Percentiles rank a stretch among this genome's conserved stretches.
These are phyloP conservation scores for Botrytis aclada DNA, from an alignment of 2,329 filamentous ascomycete genomes.

Conservation along the genomic window DNA sequence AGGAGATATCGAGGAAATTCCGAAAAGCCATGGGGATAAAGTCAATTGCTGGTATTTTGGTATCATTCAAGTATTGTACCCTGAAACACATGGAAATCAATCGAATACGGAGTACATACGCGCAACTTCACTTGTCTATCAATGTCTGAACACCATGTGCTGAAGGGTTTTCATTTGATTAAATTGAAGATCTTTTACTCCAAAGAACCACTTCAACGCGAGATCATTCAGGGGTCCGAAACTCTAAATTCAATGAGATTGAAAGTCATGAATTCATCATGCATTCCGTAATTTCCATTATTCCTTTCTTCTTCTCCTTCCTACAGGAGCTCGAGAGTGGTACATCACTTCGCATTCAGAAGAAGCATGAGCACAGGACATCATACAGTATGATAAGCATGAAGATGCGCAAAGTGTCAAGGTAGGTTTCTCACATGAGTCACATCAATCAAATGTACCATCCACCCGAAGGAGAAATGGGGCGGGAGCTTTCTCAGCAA, in stretches of 20 bases:
- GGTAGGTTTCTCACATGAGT: not conserved
- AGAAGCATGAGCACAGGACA: not conserved
- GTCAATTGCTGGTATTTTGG: not conserved
- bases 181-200: constrained; percentile 9
- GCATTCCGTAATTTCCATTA: not conserved
- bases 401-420: not conserved
- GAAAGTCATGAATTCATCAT: constrained; percentile 8
- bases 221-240: constrained; percentile 10
- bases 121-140: not conserved
- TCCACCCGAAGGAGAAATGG: not conserved
- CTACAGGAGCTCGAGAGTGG: not conserved
- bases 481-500: not conserved
- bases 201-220: not conserved
- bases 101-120: not conserved
- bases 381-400: constrained; percentile 1
- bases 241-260: constrained; percentile 7
- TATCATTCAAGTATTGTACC: too few species aligned
- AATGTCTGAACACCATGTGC: not conserved
- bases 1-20: not conserved
- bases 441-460: not conserved
- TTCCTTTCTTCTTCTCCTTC: not conserved
- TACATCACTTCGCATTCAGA: not conserved
- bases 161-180: not conserved
- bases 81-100: not conserved
- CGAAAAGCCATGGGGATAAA: not conserved